A percentile compares a stretch with the other conserved stretches of the same genome.
phyloP scores from a whole-genome alignment of 306 rosid species.

The Cucurbita ficifolia region DNA sequence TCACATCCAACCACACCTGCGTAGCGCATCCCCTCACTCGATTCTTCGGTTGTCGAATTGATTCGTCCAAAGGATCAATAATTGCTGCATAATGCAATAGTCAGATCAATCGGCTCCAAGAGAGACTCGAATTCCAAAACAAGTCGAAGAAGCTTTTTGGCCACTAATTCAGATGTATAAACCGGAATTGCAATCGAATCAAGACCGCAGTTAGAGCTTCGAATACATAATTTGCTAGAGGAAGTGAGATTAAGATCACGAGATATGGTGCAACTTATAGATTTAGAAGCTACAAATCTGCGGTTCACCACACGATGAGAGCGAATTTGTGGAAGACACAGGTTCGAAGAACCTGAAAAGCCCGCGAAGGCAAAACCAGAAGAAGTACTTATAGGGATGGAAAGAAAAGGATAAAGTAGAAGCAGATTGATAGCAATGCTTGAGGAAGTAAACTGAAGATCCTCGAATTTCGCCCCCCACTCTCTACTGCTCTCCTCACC shows the following conservation, averaged over 20 bases:
- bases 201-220: not conserved
- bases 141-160: not conserved
- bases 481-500: not conserved
- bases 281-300: not conserved
- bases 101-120: conserved; percentile 34
- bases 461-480: not conserved
- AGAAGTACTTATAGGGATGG: not conserved
- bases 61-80: conserved; percentile 22
- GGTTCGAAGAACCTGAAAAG: not conserved
- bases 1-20: conserved; percentile 58
- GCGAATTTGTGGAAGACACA: not conserved
- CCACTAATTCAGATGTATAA: not conserved
- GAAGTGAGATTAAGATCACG: not conserved
- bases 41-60: conserved; percentile 26
- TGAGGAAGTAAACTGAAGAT: not conserved
- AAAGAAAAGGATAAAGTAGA: no score
- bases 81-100: conserved; percentile 48
- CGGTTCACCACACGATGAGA: not conserved
- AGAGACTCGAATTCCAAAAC: conserved; percentile 4
- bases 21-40: conserved; percentile 51
- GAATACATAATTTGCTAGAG: not conserved
- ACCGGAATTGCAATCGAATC: not conserved
- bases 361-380: not conserved
- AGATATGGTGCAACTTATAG: not conserved
- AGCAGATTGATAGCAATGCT: no score